phyloP scores from a whole-genome alignment of 1,284 basidiomycete species.

The Heterobasidion annosum region DNA sequence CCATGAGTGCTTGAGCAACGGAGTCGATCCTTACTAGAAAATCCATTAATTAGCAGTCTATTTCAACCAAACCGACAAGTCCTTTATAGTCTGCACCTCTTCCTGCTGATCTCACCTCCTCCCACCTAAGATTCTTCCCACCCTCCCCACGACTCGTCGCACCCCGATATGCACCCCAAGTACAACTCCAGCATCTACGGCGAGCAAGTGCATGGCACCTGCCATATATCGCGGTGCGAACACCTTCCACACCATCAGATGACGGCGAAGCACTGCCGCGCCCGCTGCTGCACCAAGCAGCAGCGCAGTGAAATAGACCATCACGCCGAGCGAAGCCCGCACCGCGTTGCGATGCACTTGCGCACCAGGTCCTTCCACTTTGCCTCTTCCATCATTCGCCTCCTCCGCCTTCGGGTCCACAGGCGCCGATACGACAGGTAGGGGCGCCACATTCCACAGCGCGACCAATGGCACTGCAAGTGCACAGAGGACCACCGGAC shows the following conservation, averaged over 20 bases:
- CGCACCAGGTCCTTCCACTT: background rate
- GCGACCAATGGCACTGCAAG: slow-evolving; percentile 68
- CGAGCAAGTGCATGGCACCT: slow-evolving; percentile 44
- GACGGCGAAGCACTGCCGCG: slow-evolving; percentile 74
- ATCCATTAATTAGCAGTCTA: too few species aligned
- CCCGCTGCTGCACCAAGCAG: slow-evolving; percentile 66
- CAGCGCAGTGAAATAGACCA: slow-evolving; percentile 64
- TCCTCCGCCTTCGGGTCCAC: background rate
- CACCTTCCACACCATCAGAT: slow-evolving; percentile 99
- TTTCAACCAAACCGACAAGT: too few species aligned
- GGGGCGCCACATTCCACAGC: slow-evolving; percentile 68
- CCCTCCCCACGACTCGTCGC: slow-evolving; percentile 13
- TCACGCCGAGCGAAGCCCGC: slow-evolving; percentile 51
- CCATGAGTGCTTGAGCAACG: too few species aligned
- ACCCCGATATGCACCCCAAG: slow-evolving; percentile 35
- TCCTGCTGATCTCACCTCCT: background rate
- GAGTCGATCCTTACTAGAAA: too few species aligned
- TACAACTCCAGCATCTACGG: slow-evolving; percentile 48
- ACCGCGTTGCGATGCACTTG: slow-evolving; percentile 21
- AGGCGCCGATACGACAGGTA: background rate
- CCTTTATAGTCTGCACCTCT: background rate
- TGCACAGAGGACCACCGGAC: slow-evolving; percentile 58
- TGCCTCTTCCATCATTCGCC: too few species aligned
- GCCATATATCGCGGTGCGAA: slow-evolving; percentile 94
- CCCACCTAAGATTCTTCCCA: background rate